Percentiles rank a stretch among this genome's conserved stretches.
Conservation (phyloP, 768 basidiomycete species). For the Mycena indigotica region DNA sequence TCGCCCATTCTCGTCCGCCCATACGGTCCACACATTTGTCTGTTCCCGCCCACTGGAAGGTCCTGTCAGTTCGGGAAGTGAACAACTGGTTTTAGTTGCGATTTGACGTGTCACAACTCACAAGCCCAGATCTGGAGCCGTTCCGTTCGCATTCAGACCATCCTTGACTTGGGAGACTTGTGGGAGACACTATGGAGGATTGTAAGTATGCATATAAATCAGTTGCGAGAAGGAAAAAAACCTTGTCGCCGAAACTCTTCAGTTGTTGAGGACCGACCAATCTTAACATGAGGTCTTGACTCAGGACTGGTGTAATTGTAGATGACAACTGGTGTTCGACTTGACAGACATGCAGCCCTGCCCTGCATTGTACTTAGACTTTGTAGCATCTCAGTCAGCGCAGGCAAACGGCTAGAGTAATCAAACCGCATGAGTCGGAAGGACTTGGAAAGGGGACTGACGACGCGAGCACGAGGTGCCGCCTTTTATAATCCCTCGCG, state of each 20-base stretch:
- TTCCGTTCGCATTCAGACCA: slow-evolving; percentile 26
- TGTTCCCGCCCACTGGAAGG: slow-evolving; percentile 4
- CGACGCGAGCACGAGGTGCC: no score
- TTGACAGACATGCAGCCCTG: slow-evolving; percentile 8
- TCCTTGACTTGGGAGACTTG: no score
- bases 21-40: slow-evolving; percentile 13
- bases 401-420: no score
- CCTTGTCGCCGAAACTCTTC: slow-evolving; percentile 9
- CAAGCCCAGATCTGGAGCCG: slow-evolving; percentile 29
- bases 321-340: neutral
- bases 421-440: no score
- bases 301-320: slow-evolving; percentile 7
- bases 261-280: slow-evolving; percentile 13
- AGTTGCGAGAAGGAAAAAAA: neutral
- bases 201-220: neutral
- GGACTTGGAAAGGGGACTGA: no score
- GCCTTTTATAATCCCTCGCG: no score
- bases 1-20: slow-evolving; percentile 1
- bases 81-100: slow-evolving; percentile 21
- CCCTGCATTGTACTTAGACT: no score
- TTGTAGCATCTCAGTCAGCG: no score
- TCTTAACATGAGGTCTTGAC: neutral
- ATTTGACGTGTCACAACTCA: slow-evolving; percentile 4
- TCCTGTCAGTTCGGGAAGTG: neutral
- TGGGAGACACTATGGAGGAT: slow-evolving; percentile 22